phyloP scores from a whole-genome alignment of 768 basidiomycete genomes.

The Brasilioporus rufonigricans region DNA sequence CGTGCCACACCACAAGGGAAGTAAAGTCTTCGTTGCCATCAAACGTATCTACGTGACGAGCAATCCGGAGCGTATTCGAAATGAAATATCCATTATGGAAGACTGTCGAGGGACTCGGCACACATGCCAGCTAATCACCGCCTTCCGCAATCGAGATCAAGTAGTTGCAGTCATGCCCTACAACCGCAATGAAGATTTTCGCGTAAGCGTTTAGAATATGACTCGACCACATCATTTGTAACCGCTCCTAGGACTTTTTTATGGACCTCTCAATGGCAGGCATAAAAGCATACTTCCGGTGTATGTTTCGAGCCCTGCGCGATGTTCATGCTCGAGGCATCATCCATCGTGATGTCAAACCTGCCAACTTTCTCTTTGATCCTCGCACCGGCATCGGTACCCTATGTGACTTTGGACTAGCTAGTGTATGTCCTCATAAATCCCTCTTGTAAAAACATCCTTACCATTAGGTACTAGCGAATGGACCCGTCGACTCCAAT shows the following conservation, averaged over 20 bases:
- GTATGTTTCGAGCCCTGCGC: constrained; percentile 85
- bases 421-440: constrained; percentile 61
- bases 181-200: constrained; percentile 88
- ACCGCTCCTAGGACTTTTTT: constrained; percentile 65
- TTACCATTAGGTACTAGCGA: constrained; percentile 41
- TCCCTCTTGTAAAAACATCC: neutral
- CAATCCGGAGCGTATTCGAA: constrained; percentile 86
- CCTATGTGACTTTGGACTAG: constrained; percentile 93
- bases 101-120: constrained; percentile 82
- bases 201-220: constrained; percentile 53
- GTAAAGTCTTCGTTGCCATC: constrained; percentile 81
- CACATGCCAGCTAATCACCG: constrained; percentile 90
- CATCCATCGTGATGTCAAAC: constrained; percentile 97
- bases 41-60: constrained; percentile 98
- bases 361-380: constrained; percentile 96
- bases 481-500: constrained; percentile 46
- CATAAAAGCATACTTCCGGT: constrained; percentile 85
- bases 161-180: constrained; percentile 95
- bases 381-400: constrained; percentile 79
- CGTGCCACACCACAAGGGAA: constrained; percentile 35
- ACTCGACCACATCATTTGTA: constrained; percentile 4
- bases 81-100: constrained; percentile 90
- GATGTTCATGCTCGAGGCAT: constrained; percentile 85
- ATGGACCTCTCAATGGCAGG: constrained; percentile 67
- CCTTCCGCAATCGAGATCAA: constrained; percentile 88